These are phyloP conservation scores for Cordyceps cateniannulata DNA, from an alignment of 2,329 filamentous ascomycete species.

Conservation along the genomic window DNA sequence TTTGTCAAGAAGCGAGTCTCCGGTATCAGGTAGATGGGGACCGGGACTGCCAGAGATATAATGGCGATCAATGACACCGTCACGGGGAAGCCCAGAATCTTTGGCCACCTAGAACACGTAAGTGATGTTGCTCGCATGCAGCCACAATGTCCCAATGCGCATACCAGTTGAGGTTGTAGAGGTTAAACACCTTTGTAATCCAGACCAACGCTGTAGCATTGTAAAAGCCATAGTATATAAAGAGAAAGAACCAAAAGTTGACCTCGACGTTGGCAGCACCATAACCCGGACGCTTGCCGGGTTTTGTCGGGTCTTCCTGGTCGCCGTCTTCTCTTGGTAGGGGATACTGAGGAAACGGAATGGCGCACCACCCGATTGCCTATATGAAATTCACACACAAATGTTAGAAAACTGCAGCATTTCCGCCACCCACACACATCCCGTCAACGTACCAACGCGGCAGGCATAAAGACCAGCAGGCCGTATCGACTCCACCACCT, in stretches of 20 bases:
- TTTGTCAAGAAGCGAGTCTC: conserved; percentile 46
- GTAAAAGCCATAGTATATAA: conserved; percentile 65
- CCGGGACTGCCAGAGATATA: conserved; percentile 52
- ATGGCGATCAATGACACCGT: conserved; percentile 56
- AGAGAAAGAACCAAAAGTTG: conserved; percentile 67
- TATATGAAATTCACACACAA: conserved; percentile 19
- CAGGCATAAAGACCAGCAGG: conserved; percentile 55
- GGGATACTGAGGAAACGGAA: conserved; percentile 59
- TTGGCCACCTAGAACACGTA: conserved; percentile 45
- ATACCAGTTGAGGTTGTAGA: conserved; percentile 62
- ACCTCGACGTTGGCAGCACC: conserved; percentile 57
- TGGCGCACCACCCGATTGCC: conserved; percentile 58
- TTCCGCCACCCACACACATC: not conserved
- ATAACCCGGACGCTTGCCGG: conserved; percentile 39
- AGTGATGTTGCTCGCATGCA: not conserved
- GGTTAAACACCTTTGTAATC: conserved; percentile 67
- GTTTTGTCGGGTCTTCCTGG: conserved; percentile 11
- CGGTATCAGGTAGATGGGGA: conserved; percentile 52
- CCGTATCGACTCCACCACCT: conserved; percentile 59
- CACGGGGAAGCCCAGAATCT: conserved; percentile 56
- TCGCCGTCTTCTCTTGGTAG: conserved; percentile 37
- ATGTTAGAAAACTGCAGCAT: not conserved
- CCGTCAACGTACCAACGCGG: conserved; percentile 44
- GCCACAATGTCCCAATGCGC: not conserved
- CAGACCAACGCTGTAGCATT: conserved; percentile 61